Percentiles rank a stretch among this genome's conserved stretches.
phyloP scores from a whole-genome alignment of 768 basidiomycete species.

The Mycena pura region DNA sequence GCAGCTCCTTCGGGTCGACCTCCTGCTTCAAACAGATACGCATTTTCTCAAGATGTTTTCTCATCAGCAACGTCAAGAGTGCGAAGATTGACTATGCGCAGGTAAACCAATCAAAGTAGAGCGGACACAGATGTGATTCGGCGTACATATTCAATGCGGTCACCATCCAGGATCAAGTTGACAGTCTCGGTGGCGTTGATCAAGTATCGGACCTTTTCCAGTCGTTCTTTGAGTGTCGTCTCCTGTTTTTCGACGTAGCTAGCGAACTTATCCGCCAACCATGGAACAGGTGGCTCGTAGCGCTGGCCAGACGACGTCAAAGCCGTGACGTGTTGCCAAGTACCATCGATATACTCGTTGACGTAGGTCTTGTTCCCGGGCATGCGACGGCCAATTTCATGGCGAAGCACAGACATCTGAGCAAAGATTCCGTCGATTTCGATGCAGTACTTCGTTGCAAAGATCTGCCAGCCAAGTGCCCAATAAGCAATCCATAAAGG shows the following conservation, averaged over 20 bases:
- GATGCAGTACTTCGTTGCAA: slow-evolving; percentile 10
- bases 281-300: background rate
- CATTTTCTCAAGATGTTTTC: background rate
- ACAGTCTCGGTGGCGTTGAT: slow-evolving; percentile 1
- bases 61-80: background rate
- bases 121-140: too few relatives aligned
- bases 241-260: background rate
- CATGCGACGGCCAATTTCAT: background rate
- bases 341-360: slow-evolving; percentile 5
- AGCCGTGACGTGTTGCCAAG: slow-evolving; percentile 3
- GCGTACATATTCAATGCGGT: too few relatives aligned
- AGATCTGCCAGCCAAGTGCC: slow-evolving; percentile 15
- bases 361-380: slow-evolving; percentile 26
- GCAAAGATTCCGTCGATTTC: slow-evolving; percentile 12
- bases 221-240: background rate
- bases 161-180: too few relatives aligned
- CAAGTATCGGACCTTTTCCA: background rate
- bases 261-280: slow-evolving; percentile 6
- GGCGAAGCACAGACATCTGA: slow-evolving; percentile 5
- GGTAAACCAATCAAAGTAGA: too few relatives aligned
- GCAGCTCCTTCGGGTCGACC: background rate
- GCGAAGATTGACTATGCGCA: too few relatives aligned
- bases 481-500: slow-evolving; percentile 13
- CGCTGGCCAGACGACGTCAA: background rate
- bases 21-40: background rate